Percentiles rank a stretch among this genome's conserved stretches.
Conservation (phyloP, 768 basidiomycete genomes). For the Ephemerocybe angulata region DNA sequence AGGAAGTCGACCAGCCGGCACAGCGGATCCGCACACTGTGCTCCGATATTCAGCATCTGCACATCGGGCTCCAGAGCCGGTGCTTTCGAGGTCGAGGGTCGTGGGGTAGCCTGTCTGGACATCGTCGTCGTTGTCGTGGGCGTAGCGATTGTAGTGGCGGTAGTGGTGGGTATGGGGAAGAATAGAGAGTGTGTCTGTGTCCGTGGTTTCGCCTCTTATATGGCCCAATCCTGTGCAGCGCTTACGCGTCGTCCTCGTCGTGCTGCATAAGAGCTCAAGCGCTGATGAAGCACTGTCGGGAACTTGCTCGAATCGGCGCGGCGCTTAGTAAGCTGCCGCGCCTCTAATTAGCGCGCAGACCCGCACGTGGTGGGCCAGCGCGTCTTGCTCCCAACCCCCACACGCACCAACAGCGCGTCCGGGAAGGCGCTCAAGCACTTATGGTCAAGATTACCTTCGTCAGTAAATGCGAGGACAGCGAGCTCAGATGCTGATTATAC, state of each 20-base stretch:
- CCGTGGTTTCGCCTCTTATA: too few species aligned
- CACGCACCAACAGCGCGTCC: too few species aligned
- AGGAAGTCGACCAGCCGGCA: constrained; percentile 80
- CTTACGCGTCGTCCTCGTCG: constrained; percentile 15
- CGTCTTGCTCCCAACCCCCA: background rate
- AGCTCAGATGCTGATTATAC: background rate
- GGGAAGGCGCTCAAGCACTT: too few species aligned
- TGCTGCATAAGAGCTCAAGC: background rate
- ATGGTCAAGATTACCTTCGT: constrained; percentile 44
- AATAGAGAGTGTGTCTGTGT: too few species aligned
- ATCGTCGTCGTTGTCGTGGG: too few species aligned
- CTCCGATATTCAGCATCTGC: constrained; percentile 64
- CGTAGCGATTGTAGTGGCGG: too few species aligned
- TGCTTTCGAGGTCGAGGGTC: constrained; percentile 13
- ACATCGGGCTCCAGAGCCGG: constrained; percentile 37
- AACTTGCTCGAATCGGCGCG: constrained; percentile 3
- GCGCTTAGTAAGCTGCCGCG: too few species aligned
- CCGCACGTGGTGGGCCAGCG: too few species aligned
- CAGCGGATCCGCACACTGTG: constrained; percentile 62
- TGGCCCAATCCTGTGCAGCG: too few species aligned
- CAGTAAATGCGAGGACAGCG: constrained; percentile 10
- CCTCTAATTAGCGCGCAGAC: too few species aligned
- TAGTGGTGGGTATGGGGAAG: background rate
- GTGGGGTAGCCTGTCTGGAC: background rate
- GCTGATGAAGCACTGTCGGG: background rate